Percentiles rank a stretch among this genome's conserved stretches.
phyloP scores from a whole-genome alignment of 495 filamentous ascomycete species.

The Aspergillus saccharolyticus region DNA sequence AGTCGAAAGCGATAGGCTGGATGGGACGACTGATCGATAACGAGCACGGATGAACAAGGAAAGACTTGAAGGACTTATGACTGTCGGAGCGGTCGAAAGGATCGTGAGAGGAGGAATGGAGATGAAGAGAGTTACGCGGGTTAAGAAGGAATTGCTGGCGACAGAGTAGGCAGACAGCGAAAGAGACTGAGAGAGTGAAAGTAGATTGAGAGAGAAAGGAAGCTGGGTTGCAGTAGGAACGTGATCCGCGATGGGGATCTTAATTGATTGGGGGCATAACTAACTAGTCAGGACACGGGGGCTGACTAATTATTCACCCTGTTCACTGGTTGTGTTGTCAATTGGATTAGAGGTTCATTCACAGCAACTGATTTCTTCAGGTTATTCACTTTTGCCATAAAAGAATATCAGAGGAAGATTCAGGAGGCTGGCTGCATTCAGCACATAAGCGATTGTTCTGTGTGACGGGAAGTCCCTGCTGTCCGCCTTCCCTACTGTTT shows the following conservation, averaged over 20 bases:
- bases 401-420: no score
- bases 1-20: constrained; percentile 1
- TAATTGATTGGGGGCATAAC: not conserved
- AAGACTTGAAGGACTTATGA: not conserved
- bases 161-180: not conserved
- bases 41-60: not conserved
- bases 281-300: not conserved
- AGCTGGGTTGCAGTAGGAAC: constrained; percentile 18
- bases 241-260: constrained; percentile 5
- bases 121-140: constrained; percentile 7
- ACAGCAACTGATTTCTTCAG: no score
- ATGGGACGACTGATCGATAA: constrained; percentile 7
- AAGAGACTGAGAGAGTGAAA: constrained; percentile 5
- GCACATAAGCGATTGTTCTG: no score
- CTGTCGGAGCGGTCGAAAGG: not conserved
- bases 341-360: no score
- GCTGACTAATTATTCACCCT: constrained; percentile 3
- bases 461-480: no score
- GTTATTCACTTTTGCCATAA: no score
- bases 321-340: not conserved
- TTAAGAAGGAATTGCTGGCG: constrained; percentile 14
- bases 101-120: constrained; percentile 7
- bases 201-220: constrained; percentile 11
- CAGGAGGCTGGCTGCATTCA: no score
- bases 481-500: no score